phyloP scores from a whole-genome alignment of 768 basidiomycete genomes.

The Aureoboletus auriporus region DNA sequence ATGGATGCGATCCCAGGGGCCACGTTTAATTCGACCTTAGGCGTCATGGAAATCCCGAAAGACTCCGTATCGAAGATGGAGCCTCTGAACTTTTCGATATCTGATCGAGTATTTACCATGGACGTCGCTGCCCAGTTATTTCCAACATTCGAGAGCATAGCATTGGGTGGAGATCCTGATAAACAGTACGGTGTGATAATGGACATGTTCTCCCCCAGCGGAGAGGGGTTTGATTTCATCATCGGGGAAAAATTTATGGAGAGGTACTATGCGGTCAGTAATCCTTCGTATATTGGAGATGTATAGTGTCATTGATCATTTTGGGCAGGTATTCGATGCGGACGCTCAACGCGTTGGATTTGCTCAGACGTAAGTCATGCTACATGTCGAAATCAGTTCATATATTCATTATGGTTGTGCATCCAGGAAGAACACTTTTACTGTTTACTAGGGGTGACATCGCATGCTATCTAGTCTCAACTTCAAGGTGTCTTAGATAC shows the following conservation, averaged over 20 bases:
- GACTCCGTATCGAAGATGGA: slow-evolving; percentile 9
- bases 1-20: slow-evolving; percentile 14
- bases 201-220: neutral
- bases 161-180: slow-evolving; percentile 2
- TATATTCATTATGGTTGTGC: neutral
- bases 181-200: slow-evolving; percentile 8
- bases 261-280: slow-evolving; percentile 12
- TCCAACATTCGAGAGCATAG: slow-evolving; percentile 6
- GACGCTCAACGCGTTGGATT: slow-evolving; percentile 11
- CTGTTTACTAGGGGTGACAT: neutral
- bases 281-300: too few species aligned
- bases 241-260: slow-evolving; percentile 17
- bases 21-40: neutral
- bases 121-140: slow-evolving; percentile 14
- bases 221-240: slow-evolving; percentile 9
- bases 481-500: too few species aligned
- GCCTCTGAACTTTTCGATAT: slow-evolving; percentile 12
- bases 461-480: neutral
- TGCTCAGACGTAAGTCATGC: slow-evolving; percentile 16
- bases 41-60: slow-evolving; percentile 10
- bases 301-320: neutral
- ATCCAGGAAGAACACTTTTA: slow-evolving; percentile 19
- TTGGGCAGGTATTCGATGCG: slow-evolving; percentile 12
- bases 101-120: slow-evolving; percentile 1
- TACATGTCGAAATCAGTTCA: neutral